Evolutionary conservation across 352 stramenopile species (phyloP).

Genomic region (Pythium vanterpoolii): DNA sequence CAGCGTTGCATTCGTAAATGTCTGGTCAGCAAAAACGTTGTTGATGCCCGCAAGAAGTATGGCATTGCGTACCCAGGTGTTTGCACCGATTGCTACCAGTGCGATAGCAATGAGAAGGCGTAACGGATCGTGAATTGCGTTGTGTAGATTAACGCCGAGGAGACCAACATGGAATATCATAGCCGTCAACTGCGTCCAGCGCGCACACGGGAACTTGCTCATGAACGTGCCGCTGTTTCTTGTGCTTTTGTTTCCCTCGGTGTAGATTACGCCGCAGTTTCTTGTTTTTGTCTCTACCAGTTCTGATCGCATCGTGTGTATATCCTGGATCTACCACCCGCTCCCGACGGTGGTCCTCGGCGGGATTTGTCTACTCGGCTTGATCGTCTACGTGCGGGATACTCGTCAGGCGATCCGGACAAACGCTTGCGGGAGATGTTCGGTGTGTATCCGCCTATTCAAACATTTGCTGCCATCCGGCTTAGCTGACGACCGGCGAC

Average conservation of each 20-base stretch:
- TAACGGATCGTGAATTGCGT: background rate
- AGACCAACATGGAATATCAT: constrained; percentile 86
- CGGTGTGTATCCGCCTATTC: constrained; percentile 29
- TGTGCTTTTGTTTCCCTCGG: constrained; percentile 41
- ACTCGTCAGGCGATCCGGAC: constrained; percentile 51
- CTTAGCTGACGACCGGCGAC: background rate
- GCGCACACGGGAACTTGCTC: constrained; percentile 89
- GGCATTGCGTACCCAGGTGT: constrained; percentile 45
- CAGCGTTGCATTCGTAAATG: constrained; percentile 45
- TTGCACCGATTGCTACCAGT: too few species aligned
- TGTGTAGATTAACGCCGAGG: constrained; percentile 79
- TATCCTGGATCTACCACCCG: constrained; percentile 55
- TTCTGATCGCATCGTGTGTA: background rate
- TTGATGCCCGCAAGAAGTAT: constrained; percentile 61
- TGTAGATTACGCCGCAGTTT: constrained; percentile 31
- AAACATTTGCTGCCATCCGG: background rate
- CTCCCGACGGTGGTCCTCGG: constrained; percentile 49
- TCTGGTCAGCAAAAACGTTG: constrained; percentile 56
- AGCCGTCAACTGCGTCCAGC: constrained; percentile 90
- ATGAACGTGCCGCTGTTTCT: constrained; percentile 81
- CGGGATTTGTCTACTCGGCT: constrained; percentile 45
- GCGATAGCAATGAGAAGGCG: too few species aligned
- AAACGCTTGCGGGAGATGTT: constrained; percentile 55
- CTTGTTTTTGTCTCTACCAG: constrained; percentile 4
- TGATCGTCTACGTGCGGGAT: constrained; percentile 68